Conservation (phyloP, 2,329 filamentous ascomycete genomes). For the Fusarium nodosum region DNA sequence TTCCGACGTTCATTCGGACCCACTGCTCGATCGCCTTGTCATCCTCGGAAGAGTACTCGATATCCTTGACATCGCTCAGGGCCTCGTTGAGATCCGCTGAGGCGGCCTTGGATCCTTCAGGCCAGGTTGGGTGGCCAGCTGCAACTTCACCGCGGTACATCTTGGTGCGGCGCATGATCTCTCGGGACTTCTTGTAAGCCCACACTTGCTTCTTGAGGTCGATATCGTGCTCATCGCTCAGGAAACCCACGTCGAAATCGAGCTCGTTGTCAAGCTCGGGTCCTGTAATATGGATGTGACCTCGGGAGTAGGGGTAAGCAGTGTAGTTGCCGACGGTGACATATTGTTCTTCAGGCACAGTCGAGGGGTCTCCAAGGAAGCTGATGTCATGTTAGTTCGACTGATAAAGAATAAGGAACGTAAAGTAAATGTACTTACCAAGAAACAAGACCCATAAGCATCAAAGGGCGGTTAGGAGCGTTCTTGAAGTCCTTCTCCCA, state of each 20-base stretch:
- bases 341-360: slow-evolving; percentile 61
- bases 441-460: slow-evolving; percentile 57
- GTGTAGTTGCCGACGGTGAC: slow-evolving; percentile 64
- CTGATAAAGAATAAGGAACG: accelerated
- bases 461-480: slow-evolving; percentile 61
- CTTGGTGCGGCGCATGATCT: slow-evolving; percentile 69
- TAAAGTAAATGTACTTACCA: slow-evolving; percentile 22
- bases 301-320: slow-evolving; percentile 65
- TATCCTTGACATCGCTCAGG: slow-evolving; percentile 54
- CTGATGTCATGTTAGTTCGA: slow-evolving; percentile 25
- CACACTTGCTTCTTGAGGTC: slow-evolving; percentile 73
- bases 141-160: slow-evolving; percentile 65
- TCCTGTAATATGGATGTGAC: slow-evolving; percentile 70
- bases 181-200: slow-evolving; percentile 75
- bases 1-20: slow-evolving; percentile 57
- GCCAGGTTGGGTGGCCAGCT: slow-evolving; percentile 61
- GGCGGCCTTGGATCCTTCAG: slow-evolving; percentile 57
- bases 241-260: slow-evolving; percentile 70
- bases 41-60: slow-evolving; percentile 65
- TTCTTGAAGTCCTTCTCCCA: slow-evolving; percentile 69
- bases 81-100: slow-evolving; percentile 61
- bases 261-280: slow-evolving; percentile 58
- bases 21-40: slow-evolving; percentile 63
- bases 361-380: slow-evolving; percentile 59
- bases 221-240: slow-evolving; percentile 68